Base-by-base conservation (phyloP, 805 yeast species). In the Debaryomyces hansenii region DNA sequence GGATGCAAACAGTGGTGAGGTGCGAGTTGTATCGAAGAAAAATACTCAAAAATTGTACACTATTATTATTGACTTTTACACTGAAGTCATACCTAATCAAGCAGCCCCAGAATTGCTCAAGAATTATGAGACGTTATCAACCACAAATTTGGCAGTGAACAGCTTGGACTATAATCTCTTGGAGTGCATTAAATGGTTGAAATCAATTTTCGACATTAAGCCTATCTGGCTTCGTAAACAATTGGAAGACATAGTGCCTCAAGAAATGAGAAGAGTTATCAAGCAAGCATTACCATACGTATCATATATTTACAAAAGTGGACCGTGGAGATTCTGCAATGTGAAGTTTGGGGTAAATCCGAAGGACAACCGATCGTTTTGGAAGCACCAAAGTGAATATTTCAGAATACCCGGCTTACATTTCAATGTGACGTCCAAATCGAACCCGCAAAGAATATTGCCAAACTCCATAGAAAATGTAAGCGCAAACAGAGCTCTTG, bases 271-370 rank as follows among this genome's bases (percentile, higher is more conserved):
- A 55, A 62, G 63, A 58, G 81, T 58, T 52, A 59, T 92, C 37
- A 83, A 86, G 55, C 83, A 79, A 51, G 95, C 97, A 0, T 63
- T 94, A 41, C 96, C 98, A 0, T 85, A 87, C 61, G 86, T 90
- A 0, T 78, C 96, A 0, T 94, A 83, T 61, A 78, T 89, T 36
- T 87, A 83, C 61, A 82, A 86, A 32, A 87, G 86, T 58, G 99
- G 99, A 0, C 99, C 98, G 0, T 94, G 96, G 96, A 77, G 98
- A 56, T 90, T 89, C 49, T 81, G 94, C 9, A 90, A 85, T 61
- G 83, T 90, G 38, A 78, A 72, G 53, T 82, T 83, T 54, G 97
- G 97, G 0, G 74, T 83, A 34, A 88, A 92, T 64, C 97, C 98
- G 0, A 69, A 79, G 36, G 55, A 65, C 1, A 82, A 85, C 40